Conservation (phyloP, 163 green algal species). For the Scenedesmus sp. region DNA sequence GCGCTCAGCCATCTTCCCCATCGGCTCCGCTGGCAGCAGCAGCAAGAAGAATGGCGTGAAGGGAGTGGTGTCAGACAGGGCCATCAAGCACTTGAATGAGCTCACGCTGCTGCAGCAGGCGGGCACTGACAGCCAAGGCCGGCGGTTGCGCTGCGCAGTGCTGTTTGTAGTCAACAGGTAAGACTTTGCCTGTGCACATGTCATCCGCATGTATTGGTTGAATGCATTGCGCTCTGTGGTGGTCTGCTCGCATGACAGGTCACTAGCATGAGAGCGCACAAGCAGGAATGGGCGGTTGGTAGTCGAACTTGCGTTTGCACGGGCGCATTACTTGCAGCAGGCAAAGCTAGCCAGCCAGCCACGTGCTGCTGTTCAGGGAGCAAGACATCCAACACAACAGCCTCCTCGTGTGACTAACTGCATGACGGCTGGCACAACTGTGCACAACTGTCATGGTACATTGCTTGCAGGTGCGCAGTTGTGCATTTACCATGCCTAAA, state of each 20-base stretch:
- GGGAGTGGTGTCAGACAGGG: slow-evolving; percentile 60
- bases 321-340: too few relatives aligned
- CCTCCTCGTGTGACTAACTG: too few relatives aligned
- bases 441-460: too few relatives aligned
- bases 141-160: slow-evolving; percentile 39
- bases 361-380: too few relatives aligned
- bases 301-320: too few relatives aligned
- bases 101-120: slow-evolving; percentile 49
- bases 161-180: slow-evolving; percentile 62
- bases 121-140: not conserved
- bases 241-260: not conserved
- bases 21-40: slow-evolving; percentile 21
- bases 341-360: too few relatives aligned
- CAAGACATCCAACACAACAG: too few relatives aligned
- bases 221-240: not conserved
- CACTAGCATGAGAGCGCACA: not conserved
- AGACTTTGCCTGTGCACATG: not conserved
- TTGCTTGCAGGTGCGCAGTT: not conserved
- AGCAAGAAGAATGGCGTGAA: slow-evolving; percentile 51
- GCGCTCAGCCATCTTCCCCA: slow-evolving; percentile 59
- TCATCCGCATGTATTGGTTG: too few relatives aligned
- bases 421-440: too few relatives aligned
- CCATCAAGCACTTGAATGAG: slow-evolving; percentile 65
- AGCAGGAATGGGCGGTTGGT: too few relatives aligned
- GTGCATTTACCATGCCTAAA: not conserved